phyloP scores from a whole-genome alignment of 257 asterid species.

The Apocynum venetum region DNA sequence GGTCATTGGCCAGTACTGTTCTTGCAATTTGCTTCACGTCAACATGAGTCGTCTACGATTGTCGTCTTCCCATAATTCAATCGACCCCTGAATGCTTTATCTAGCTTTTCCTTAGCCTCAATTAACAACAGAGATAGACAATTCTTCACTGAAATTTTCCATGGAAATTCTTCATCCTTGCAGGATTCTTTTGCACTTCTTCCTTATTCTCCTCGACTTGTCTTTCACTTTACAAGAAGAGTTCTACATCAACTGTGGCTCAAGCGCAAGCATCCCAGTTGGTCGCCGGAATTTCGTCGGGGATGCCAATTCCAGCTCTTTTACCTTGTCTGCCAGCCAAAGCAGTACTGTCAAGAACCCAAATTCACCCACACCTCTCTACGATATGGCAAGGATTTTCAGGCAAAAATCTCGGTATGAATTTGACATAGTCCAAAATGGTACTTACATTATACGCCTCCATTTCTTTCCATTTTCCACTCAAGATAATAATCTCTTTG shows the following conservation, averaged over 20 bases:
- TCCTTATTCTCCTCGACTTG: not conserved
- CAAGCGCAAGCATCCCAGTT: conserved; percentile 10
- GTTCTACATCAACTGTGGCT: conserved; percentile 62
- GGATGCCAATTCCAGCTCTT: conserved; percentile 18
- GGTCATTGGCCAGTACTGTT: no score
- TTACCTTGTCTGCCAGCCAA: conserved; percentile 10
- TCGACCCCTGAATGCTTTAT: not conserved
- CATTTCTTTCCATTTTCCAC: conserved; percentile 42
- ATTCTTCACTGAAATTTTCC: conserved; percentile 12
- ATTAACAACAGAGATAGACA: not conserved
- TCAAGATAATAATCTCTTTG: conserved; percentile 12
- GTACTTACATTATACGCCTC: conserved; percentile 45
- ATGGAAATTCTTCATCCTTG: conserved; percentile 26
- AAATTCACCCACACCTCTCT: conserved; percentile 15
- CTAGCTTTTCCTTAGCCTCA: not conserved
- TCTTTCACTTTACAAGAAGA: conserved; percentile 26
- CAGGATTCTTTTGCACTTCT: conserved; percentile 14
- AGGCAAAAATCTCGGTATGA: conserved; percentile 27
- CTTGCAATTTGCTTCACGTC: no score
- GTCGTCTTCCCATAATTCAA: no score
- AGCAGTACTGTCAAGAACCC: not conserved
- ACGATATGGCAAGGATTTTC: conserved; percentile 48
- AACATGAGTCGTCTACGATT: no score
- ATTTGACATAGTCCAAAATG: conserved; percentile 21
- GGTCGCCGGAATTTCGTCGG: conserved; percentile 26